Evolutionary conservation across 2,329 filamentous ascomycete genomes (phyloP), one percentile per base, ranked within the genome.

Genomic region (Fusarium transvaalense): DNA sequence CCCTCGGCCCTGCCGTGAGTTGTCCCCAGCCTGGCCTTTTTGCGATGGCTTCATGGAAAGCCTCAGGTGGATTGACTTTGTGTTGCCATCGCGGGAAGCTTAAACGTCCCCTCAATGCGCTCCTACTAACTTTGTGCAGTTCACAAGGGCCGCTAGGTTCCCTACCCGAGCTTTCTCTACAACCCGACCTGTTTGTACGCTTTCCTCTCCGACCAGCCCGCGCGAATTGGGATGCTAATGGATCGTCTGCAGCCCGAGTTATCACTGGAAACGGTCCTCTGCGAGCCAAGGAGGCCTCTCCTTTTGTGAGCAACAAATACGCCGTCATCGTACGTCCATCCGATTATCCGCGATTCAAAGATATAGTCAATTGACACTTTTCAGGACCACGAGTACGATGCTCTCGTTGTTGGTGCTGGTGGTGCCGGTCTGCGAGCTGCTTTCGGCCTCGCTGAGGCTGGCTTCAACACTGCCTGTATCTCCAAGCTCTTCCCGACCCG

Each of bases 301-400:
- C 92, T 47, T 92, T 93, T 78, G 88, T 97, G 76, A 92, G 90
- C 81, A 91, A 86, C 81, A 96, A 97, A 83, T 98, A 99, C 82
- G 92, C 94, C 51, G 92, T 99, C 76, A 94, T 99, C 81, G 92
- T 93, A 88, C 82, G 91, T 86, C 32, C 41, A 50, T 39, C 35
- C 48, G 55, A 63, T 38, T 35, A 34, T 32, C 52, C 41, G 42
- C 58, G 32, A 50, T 35, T 31, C 37, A 48, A 35, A 38, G 23
- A 54, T 54, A 54, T 37, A 42, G n/a, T 68, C 66, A 68, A 72
- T 70, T 71, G 70, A 76, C 71, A 46, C 59, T 66, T 54, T 60
- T 58, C 66, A 94, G 89, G 96, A 98, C 81, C 96, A 99, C 83
- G 94, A 98, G 83, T 98, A 97, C 83, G 96, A 98, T 91, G 95